These are phyloP conservation scores for Pezicula radicicola DNA, from an alignment of 2,329 filamentous ascomycete genomes.

Conservation along the genomic window DNA sequence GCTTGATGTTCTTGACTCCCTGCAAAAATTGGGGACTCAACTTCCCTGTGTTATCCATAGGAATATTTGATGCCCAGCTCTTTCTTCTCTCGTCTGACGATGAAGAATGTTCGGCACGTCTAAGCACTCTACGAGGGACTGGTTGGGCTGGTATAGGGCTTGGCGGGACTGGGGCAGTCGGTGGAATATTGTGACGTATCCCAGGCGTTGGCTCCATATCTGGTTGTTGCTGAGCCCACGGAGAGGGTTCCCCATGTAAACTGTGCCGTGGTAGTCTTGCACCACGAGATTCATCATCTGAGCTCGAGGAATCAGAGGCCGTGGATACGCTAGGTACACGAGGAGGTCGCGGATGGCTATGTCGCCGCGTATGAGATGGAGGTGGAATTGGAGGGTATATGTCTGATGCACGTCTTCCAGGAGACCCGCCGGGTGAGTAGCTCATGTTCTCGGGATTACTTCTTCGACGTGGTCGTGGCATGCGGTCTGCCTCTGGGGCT, in stretches of 20 bases:
- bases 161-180: not conserved
- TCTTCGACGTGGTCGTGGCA: constrained; percentile 17
- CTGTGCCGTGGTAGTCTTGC: constrained; percentile 16
- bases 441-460: constrained; percentile 25
- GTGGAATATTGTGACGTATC: not conserved
- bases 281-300: constrained; percentile 25
- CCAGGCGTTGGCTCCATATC: no score
- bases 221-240: not conserved
- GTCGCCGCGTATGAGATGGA: constrained; percentile 35
- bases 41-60: constrained; percentile 25
- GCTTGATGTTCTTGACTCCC: constrained; percentile 30
- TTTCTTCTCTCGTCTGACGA: constrained; percentile 19
- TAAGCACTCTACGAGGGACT: constrained; percentile 25
- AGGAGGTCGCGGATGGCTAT: constrained; percentile 46
- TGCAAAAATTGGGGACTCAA: constrained; percentile 25
- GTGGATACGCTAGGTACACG: constrained; percentile 26
- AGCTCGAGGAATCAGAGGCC: constrained; percentile 33
- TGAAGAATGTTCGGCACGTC: not conserved
- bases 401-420: constrained; percentile 24
- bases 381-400: constrained; percentile 31
- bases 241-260: not conserved
- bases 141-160: not conserved
- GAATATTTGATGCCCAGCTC: constrained; percentile 18
- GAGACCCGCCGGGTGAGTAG: constrained; percentile 16
- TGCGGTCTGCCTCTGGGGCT: constrained; percentile 31